phyloP scores from a whole-genome alignment of 139 green algal genomes.

The Pleodorina starrii region DNA sequence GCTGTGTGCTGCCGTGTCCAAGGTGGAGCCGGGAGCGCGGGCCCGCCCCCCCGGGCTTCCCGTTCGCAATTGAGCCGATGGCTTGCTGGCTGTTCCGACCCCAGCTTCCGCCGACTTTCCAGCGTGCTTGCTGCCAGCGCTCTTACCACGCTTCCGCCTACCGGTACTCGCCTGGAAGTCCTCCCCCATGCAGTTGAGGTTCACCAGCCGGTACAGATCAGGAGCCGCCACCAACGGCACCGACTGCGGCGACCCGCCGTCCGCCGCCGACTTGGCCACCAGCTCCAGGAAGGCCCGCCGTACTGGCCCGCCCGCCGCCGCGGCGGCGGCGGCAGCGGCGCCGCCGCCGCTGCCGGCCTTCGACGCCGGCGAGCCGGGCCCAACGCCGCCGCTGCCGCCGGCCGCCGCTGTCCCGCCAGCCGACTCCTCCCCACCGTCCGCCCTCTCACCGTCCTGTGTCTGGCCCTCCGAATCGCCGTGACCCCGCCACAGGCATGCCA shows the following conservation, averaged over 20 bases:
- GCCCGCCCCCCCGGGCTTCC: too few species aligned
- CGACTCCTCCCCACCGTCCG: not conserved
- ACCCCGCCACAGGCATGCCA: slow-evolving; percentile 16
- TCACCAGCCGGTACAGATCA: slow-evolving; percentile 50
- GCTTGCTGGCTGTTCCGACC: too few species aligned
- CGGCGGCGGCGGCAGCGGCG: not conserved
- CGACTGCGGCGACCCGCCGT: not conserved
- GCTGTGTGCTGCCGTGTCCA: too few species aligned
- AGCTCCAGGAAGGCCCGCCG: not conserved
- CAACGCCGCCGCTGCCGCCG: not conserved
- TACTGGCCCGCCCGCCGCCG: not conserved
- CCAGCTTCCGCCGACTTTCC: too few species aligned
- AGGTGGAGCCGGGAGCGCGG: too few species aligned
- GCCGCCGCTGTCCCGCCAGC: not conserved
- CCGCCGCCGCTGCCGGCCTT: not conserved
- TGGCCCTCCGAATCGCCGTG: not conserved
- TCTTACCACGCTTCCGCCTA: too few species aligned
- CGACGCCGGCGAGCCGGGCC: not conserved
- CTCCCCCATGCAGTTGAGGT: slow-evolving; percentile 57
- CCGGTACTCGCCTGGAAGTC: slow-evolving; percentile 37
- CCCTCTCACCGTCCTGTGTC: not conserved
- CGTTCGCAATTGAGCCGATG: too few species aligned
- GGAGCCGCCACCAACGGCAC: not conserved
- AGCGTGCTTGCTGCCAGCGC: too few species aligned
- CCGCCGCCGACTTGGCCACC: slow-evolving; percentile 24